A percentile compares a stretch with the other conserved stretches of the same genome.
These are phyloP conservation scores for Auxenochlorella pyrenoidosa DNA, from an alignment of 139 green algal genomes.

Conservation along the genomic window DNA sequence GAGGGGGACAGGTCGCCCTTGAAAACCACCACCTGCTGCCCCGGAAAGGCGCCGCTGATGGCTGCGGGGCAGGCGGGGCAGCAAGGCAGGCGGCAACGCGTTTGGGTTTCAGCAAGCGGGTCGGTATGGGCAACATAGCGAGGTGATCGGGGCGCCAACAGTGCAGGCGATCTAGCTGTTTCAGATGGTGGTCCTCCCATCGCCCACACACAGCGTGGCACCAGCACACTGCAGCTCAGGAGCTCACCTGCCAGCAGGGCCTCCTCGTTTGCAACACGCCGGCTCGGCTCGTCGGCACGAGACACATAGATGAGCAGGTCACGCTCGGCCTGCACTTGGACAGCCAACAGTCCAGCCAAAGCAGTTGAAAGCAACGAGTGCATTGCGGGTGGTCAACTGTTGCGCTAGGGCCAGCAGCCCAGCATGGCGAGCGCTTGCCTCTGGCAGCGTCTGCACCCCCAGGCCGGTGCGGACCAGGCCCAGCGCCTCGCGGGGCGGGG, in stretches of 20 bases:
- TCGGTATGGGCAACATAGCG: too few relatives aligned
- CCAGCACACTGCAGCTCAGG: background rate
- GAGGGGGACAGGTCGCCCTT: background rate
- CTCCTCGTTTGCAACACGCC: conserved; percentile 41
- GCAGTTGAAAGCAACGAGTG: too few relatives aligned
- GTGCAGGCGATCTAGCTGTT: too few relatives aligned
- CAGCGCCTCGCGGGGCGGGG: conserved; percentile 43
- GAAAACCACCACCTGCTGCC: conserved; percentile 32
- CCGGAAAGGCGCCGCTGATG: conserved; percentile 30
- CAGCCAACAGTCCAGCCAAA: too few relatives aligned
- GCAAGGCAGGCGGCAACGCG: background rate
- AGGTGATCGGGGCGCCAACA: too few relatives aligned
- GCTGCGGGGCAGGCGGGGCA: background rate
- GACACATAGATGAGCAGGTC: conserved; percentile 47
- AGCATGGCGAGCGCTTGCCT: background rate
- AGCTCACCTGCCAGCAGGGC: conserved; percentile 34
- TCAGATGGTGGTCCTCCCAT: too few relatives aligned
- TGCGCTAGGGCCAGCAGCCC: too few relatives aligned
- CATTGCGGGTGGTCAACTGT: too few relatives aligned
- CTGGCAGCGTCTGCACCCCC: conserved; percentile 24
- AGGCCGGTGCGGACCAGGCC: conserved; percentile 29
- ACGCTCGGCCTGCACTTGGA: conserved; percentile 29
- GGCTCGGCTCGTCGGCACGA: background rate
- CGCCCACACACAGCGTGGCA: too few relatives aligned
- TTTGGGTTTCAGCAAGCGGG: too few relatives aligned